phyloP scores from a whole-genome alignment of 2,329 filamentous ascomycete genomes.

The Aspergillus fischeri region DNA sequence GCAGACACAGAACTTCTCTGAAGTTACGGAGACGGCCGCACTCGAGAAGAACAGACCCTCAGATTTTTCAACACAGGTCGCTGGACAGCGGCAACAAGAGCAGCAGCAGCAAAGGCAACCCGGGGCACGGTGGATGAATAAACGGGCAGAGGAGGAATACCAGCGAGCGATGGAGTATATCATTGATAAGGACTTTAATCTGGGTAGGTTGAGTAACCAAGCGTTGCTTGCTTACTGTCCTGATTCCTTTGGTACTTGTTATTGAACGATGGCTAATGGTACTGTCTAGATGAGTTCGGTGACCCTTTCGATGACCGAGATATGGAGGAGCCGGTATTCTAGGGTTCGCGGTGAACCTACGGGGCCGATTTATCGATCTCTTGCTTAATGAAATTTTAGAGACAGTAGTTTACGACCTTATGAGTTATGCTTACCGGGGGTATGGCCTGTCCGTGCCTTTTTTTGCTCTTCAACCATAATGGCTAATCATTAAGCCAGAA shows the following conservation, averaged over 20 bases:
- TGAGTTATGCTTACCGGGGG: conserved; percentile 3
- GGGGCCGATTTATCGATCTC: not conserved
- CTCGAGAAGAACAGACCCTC: not conserved
- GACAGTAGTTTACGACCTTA: not conserved
- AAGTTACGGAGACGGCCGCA: not conserved
- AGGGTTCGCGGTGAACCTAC: not conserved
- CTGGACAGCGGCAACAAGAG: conserved; percentile 4
- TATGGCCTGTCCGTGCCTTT: not conserved
- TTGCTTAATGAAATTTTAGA: not conserved
- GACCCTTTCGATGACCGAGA: conserved; percentile 44
- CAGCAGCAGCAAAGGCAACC: conserved; percentile 38
- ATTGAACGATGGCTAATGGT: not conserved
- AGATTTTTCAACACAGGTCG: not conserved
- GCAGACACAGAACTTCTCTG: conserved; percentile 28
- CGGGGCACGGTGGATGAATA: conserved; percentile 52
- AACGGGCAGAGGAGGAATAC: conserved; percentile 55
- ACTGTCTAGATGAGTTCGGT: conserved; percentile 40
- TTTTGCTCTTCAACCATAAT: not conserved
- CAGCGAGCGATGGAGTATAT: conserved; percentile 47
- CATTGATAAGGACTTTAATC: conserved; percentile 50
- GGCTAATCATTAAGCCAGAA: not conserved
- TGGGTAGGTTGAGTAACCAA: conserved; percentile 33
- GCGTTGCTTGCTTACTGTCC: not conserved
- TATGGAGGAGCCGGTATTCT: conserved; percentile 26
- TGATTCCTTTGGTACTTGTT: not conserved